Base-by-base conservation (phyloP, 768 basidiomycete genomes). In the Lactifluus hygrophoroides region DNA sequence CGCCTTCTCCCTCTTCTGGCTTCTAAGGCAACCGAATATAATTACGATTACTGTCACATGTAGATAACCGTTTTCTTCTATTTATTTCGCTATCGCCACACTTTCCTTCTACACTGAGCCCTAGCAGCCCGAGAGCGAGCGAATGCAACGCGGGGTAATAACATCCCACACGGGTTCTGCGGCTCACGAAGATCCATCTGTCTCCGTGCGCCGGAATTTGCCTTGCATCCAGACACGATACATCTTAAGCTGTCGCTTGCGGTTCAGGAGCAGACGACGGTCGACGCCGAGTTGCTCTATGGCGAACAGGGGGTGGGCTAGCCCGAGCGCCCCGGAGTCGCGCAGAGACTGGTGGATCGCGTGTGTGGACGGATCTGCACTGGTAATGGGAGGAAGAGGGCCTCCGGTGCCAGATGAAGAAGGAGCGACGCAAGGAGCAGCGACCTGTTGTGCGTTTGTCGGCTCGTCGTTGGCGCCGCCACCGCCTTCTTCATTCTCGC, bases 161-260 rank as follows among this genome's bases (percentile, higher is more conserved):
- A 1, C 42, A 11, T 23, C 21, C 10, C 3, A 19, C 13, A 37
- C 28, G 16, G 9, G 35, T 51, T 40, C 51, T n/a, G 5, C 17
- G 10, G 2, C 57, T 3, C 11, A 16, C 1, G 32, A 32, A 9
- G 21, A 35, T 5, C 16, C 30, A 8, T 44, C 53, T 28, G n/a
- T 21, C 34, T 51, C 59, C 9, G 49, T 46, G 13, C 59, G 59
- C 58, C 76, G 75, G 67, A 92, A 92, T 67, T 85, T 87, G 0
- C 82, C 90, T 71, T 94, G 92, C 84, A 94, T 83, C 92, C 92
- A 95, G 0, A 94, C 88, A 46, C 96, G 77, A 69, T 95, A 97
- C 96, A 99, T 99, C 72, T 95, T 95, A 51, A 96, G 73, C 72
- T 94, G 88, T 58, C 90, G 77, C 73, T 96, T 97, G 46, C 96